phyloP scores from a whole-genome alignment of 2,329 filamentous ascomycete genomes.

The Ophiocordyceps australis region DNA sequence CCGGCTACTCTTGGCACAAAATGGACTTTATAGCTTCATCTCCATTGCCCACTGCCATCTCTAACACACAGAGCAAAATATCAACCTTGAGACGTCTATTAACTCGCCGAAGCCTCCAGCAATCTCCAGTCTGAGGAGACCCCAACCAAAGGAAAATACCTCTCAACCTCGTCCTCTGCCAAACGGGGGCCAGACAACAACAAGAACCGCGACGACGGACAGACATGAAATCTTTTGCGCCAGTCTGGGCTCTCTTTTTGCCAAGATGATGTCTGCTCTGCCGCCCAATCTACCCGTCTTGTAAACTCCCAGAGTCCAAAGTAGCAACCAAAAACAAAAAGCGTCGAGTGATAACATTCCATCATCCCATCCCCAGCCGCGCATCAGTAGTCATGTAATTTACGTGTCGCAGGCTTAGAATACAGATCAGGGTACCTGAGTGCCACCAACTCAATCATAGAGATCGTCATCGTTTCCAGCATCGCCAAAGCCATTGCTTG shows the following conservation, averaged over 20 bases:
- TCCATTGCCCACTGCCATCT: too few relatives aligned
- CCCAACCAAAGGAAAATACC: too few relatives aligned
- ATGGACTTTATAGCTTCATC: too few relatives aligned
- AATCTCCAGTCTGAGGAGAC: too few relatives aligned
- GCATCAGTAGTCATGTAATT: slow-evolving; percentile 15
- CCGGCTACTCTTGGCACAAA: too few relatives aligned
- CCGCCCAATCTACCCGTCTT: slow-evolving; percentile 9
- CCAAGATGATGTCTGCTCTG: too few relatives aligned
- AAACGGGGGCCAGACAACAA: too few relatives aligned
- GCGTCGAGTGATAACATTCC: slow-evolving; percentile 5
- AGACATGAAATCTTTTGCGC: too few relatives aligned
- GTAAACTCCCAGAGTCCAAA: slow-evolving; percentile 15
- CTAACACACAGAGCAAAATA: too few relatives aligned
- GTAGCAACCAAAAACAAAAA: slow-evolving; percentile 9
- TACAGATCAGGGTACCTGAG: slow-evolving; percentile 20
- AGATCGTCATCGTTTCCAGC: slow-evolving; percentile 91
- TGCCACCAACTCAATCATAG: slow-evolving; percentile 56
- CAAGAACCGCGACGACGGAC: too few relatives aligned
- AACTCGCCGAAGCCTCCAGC: too few relatives aligned
- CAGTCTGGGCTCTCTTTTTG: slow-evolving; percentile 1
- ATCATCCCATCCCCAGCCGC: not conserved
- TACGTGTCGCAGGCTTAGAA: slow-evolving; percentile 23
- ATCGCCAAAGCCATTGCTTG: slow-evolving; percentile 55
- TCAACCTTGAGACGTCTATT: too few relatives aligned
- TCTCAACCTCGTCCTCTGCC: not conserved